Evolutionary conservation across 768 basidiomycete species (phyloP), one percentile per base, ranked within the genome.

Genomic region (Mycena crocata): DNA sequence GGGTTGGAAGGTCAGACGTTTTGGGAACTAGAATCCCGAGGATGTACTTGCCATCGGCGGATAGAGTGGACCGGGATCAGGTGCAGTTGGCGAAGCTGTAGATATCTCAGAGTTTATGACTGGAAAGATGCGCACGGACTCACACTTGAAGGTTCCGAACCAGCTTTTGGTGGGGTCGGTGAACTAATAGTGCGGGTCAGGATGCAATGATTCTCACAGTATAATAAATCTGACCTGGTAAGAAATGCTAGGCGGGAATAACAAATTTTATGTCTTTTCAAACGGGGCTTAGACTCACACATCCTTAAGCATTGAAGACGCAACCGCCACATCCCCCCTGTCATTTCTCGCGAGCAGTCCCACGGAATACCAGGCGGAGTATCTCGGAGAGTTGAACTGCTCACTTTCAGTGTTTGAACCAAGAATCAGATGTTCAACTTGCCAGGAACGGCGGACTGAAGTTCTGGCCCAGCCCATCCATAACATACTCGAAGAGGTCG

Each of bases 301-400:
- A 37, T 76, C 64, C 34, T 56, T 52, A 30, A 78, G 68, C 0
- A 77, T 70, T 1, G 55, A 49, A 28, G 72, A 68, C 8, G 76
- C 77, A 35, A 63, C 50, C 5, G 35, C 61, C 3, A 72, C 69
- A 58, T 78, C 77, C 37, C 73, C 66, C 23, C 64, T 66, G 30
- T 69, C 45, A 30, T 75, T 75, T n/a, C 77, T 70, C 15, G 77
- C 77, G 21, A 78, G 58, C 23, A 78, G 63, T 1, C 73, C 77
- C 4, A 77, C 77, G 31, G 77, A 63, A 66, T 76, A 76, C 77
- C 77, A 78, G 1, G 77, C 75, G 9, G 77, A 77, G 50, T 78
- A 78, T 37, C 76, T 55, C 24, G 72, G 75, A 17, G 76, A 77
- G 39, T 68, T 60, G 66, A 78, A 78, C 77, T 76, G 52, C 21